Percentiles rank a stretch among this genome's conserved stretches.
phyloP scores from a whole-genome alignment of 2,329 filamentous ascomycete species.

The Balansia obtecta region DNA sequence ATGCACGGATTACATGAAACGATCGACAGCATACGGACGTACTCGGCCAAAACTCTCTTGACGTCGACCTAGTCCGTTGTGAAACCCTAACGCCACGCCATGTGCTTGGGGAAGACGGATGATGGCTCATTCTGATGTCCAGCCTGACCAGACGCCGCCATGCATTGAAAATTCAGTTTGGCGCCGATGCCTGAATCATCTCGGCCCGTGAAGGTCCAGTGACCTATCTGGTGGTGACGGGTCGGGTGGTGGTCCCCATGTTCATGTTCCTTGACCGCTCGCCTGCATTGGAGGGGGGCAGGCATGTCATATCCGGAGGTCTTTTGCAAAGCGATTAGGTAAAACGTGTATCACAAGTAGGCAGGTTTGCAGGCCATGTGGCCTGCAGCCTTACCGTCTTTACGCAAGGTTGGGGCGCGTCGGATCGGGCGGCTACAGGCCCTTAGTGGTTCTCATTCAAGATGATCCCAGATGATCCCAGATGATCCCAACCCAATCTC shows the following conservation, averaged over 20 bases:
- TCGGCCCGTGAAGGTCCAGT: not conserved
- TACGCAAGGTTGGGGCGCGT: constrained; percentile 1
- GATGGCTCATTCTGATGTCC: not conserved
- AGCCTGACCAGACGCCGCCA: not conserved
- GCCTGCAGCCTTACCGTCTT: constrained; percentile 6
- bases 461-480: not conserved
- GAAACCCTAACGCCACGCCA: too few relatives aligned
- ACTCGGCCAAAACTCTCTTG: not conserved
- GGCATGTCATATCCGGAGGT: too few relatives aligned
- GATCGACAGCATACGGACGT: too few relatives aligned
- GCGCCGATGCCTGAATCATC: not conserved
- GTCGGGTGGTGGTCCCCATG: not conserved
- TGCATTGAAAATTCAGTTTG: not conserved
- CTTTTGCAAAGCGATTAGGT: too few relatives aligned
- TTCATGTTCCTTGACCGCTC: not conserved
- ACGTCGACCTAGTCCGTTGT: not conserved
- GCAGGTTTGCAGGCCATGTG: not conserved
- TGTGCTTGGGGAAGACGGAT: not conserved
- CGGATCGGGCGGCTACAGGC: not conserved
- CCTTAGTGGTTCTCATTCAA: not conserved
- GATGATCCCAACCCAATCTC: constrained; percentile 1
- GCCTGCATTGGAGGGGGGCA: not conserved
- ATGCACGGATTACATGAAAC: too few relatives aligned
- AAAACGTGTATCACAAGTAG: too few relatives aligned
- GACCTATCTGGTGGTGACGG: not conserved